Conservation (phyloP, 2,329 filamentous ascomycete species). For the Onygenales sp. region DNA sequence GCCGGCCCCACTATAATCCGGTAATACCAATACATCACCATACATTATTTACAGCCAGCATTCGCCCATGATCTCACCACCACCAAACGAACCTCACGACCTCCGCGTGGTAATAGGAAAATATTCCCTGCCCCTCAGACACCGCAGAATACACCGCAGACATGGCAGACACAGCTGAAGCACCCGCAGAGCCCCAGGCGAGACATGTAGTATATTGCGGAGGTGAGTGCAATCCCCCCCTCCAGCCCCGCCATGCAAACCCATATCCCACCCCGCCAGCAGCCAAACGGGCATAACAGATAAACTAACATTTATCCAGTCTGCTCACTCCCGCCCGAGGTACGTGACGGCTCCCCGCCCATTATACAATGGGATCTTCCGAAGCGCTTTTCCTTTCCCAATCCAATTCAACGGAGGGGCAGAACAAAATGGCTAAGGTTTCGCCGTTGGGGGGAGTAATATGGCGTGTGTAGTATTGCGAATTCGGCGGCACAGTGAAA, state of each 20-base stretch:
- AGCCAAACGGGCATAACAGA: not conserved
- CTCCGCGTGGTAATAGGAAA: too few relatives aligned
- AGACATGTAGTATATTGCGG: slow-evolving; percentile 53
- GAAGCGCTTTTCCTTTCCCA: not conserved
- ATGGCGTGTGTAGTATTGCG: slow-evolving; percentile 69
- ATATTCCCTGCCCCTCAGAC: too few relatives aligned
- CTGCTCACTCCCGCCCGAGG: slow-evolving; percentile 58
- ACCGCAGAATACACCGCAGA: not conserved
- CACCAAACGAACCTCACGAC: too few relatives aligned
- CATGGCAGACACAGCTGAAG: slow-evolving; percentile 11
- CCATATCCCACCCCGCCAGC: not conserved
- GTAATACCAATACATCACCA: too few relatives aligned
- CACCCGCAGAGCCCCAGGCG: slow-evolving; percentile 34
- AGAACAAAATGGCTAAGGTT: not conserved
- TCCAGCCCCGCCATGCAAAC: not conserved
- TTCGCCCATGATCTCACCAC: too few relatives aligned
- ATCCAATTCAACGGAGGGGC: not conserved
- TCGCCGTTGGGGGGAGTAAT: slow-evolving; percentile 11
- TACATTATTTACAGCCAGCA: too few relatives aligned
- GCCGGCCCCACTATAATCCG: too few relatives aligned
- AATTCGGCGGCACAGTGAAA: slow-evolving; percentile 91
- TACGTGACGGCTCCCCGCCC: slow-evolving; percentile 32
- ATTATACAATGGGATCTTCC: not conserved
- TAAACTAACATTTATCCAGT: slow-evolving; percentile 32
- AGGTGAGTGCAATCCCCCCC: slow-evolving; percentile 32